A percentile compares a stretch with the other conserved stretches of the same genome.
These are phyloP conservation scores for Adansonia digitata DNA, from an alignment of 345 rosid species.

Conservation along the genomic window DNA sequence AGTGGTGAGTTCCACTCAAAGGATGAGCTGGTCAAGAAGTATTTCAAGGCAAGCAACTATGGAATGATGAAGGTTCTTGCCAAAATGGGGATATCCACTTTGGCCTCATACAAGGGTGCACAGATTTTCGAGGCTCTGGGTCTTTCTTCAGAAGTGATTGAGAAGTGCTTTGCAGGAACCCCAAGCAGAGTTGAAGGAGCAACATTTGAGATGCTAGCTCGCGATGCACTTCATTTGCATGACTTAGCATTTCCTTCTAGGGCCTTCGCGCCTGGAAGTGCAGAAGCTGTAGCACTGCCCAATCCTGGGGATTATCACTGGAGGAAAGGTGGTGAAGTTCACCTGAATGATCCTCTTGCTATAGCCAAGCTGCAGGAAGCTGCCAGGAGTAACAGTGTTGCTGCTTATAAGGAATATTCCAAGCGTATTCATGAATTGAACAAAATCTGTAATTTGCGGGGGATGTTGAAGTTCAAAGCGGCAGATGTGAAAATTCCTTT, in stretches of 20 bases:
- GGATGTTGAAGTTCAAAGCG: conserved; percentile 82
- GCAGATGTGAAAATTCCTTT: conserved; percentile 54
- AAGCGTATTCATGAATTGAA: conserved; percentile 85
- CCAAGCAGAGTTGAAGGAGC: conserved; percentile 99
- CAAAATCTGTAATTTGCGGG: conserved; percentile 87
- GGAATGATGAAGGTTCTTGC: conserved; percentile 99
- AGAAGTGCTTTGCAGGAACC: conserved; percentile 96
- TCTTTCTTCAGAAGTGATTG: conserved; percentile 87
- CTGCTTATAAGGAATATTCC: conserved; percentile 93
- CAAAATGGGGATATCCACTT: conserved; percentile 97
- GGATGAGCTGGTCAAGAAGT: conserved; percentile 81
- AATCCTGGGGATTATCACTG: conserved; percentile 99
- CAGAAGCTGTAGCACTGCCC: conserved; percentile 85
- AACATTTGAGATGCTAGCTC: conserved; percentile 95
- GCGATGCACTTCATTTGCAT: conserved; percentile 77
- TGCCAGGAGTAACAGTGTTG: conserved; percentile 83
- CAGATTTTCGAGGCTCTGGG: conserved; percentile 98
- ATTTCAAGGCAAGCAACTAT: conserved; percentile 94
- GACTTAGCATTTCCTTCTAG: conserved; percentile 84
- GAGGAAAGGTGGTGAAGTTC: conserved; percentile 96
- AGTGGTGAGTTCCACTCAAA: conserved; percentile 73
- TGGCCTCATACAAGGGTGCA: conserved; percentile 99
- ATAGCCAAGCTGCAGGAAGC: conserved; percentile 95
- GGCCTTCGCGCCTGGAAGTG: conserved; percentile 76
- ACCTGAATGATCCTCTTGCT: conserved; percentile 97